Evolutionary conservation across 2,329 filamentous ascomycete species (phyloP), one percentile per base, ranked within the genome.

Genomic region (Orbilia brochopaga): DNA sequence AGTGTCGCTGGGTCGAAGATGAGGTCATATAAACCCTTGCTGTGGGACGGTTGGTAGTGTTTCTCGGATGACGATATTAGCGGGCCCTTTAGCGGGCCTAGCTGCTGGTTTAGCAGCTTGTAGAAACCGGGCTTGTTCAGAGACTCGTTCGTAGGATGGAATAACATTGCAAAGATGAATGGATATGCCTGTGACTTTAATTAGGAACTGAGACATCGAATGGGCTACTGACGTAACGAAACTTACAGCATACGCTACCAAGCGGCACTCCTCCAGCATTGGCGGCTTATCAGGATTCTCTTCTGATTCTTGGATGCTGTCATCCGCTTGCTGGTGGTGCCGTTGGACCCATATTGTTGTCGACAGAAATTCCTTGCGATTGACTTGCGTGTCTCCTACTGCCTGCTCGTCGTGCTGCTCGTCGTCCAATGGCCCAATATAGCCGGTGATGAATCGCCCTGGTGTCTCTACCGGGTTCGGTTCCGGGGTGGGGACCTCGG

Each of bases 131-230:
- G 81, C 78, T 81, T 84, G 2, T 83, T 83, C 1, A 88, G 79
- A 0, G 86, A 85, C 60, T 85, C 82, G 5, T 88, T 88, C 52
- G 83, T 82, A 46, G 84, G 80, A 53, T 84, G 80, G 78, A 93
- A 93, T 2, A 94, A 81, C 72, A 94, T 88, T 0, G 88, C 85
- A 78, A 90, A 92, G 53, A 93, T 85, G 79, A 93, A 93, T 0
- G 90, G 90, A 37, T 74, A 74, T 17, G 76, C 74, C 75, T 62
- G n/a, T 46, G 30, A 21, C 21, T 55, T 17, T 13, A 10, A 13
- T 72, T 52, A 72, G 61, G 8, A 10, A 2, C 13, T 44, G 27
- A 32, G 27, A 32, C 27, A 32, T 57, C 17, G 17, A 42, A 42
- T 3, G 37, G 27, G 1, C 24, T 19, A 2, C 17, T 24, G 24